phyloP scores from a whole-genome alignment of 1,284 basidiomycete species.

The Marasmius sp. region DNA sequence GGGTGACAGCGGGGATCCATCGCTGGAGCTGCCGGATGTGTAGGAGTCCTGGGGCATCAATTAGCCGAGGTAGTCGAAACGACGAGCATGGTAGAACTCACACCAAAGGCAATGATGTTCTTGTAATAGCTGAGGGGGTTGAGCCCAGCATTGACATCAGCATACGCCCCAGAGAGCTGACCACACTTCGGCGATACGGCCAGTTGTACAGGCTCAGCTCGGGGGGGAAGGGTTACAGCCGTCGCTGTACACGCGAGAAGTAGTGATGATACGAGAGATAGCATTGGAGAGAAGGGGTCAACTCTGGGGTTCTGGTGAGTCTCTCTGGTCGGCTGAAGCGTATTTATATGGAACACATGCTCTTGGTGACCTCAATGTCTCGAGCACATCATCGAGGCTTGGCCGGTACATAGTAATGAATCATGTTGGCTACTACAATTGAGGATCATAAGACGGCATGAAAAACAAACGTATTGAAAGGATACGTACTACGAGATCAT shows the following conservation, averaged over 20 bases:
- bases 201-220: constrained; percentile 32
- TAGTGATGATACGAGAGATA: constrained; percentile 18
- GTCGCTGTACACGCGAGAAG: constrained; percentile 14
- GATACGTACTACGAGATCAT: no score
- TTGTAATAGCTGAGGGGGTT: constrained; percentile 30
- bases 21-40: constrained; percentile 30
- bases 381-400: no score
- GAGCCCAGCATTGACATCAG: constrained; percentile 46
- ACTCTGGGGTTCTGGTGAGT: no score
- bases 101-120: constrained; percentile 49
- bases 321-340: no score
- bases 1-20: constrained; percentile 29
- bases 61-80: neutral
- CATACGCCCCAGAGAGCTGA: constrained; percentile 31
- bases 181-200: constrained; percentile 44
- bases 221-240: constrained; percentile 19
- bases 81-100: constrained; percentile 20
- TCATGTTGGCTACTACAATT: no score
- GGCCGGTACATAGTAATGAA: no score
- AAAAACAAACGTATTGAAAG: no score
- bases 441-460: no score
- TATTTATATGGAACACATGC: no score
- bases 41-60: constrained; percentile 30
- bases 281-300: constrained; percentile 15
- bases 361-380: no score